phyloP scores from a whole-genome alignment of 2,329 filamentous ascomycete genomes.

The Pestalotiopsis sp. region DNA sequence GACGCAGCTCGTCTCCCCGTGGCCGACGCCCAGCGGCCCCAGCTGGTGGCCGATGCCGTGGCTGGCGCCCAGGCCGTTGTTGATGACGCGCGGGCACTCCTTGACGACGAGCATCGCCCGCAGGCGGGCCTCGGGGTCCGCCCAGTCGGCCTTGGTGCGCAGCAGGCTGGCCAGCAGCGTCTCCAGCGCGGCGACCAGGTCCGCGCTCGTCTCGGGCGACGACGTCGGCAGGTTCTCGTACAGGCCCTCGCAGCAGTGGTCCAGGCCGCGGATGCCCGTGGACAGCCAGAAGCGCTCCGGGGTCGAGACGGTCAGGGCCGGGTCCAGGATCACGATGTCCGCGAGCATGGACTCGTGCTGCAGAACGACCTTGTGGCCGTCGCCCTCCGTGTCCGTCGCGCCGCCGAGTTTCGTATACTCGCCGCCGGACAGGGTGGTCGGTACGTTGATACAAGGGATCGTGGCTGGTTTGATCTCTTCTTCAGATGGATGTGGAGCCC shows the following conservation, averaged over 20 bases:
- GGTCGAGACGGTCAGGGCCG: slow-evolving; percentile 20
- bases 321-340: slow-evolving; percentile 22
- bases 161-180: slow-evolving; percentile 18
- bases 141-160: slow-evolving; percentile 18
- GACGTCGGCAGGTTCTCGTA: slow-evolving; percentile 14
- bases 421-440: slow-evolving; percentile 42
- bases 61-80: slow-evolving; percentile 20
- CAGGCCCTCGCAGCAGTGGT: slow-evolving; percentile 22
- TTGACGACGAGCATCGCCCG: slow-evolving; percentile 17
- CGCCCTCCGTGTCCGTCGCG: slow-evolving; percentile 34
- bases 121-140: slow-evolving; percentile 23
- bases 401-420: slow-evolving; percentile 42
- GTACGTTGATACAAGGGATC: slow-evolving; percentile 40
- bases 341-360: slow-evolving; percentile 20
- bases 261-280: slow-evolving; percentile 23
- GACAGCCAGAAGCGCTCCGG: slow-evolving; percentile 24
- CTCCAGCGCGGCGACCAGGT: slow-evolving; percentile 12
- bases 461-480: slow-evolving; percentile 22
- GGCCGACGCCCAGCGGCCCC: slow-evolving; percentile 22
- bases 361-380: slow-evolving; percentile 20
- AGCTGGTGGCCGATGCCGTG: slow-evolving; percentile 27
- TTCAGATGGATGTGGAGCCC: background rate
- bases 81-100: slow-evolving; percentile 4
- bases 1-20: slow-evolving; percentile 26
- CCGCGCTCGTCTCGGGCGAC: slow-evolving; percentile 7